These are phyloP conservation scores for Babesia sp. DNA, from an alignment of 169 alveolate species.

Conservation along the genomic window DNA sequence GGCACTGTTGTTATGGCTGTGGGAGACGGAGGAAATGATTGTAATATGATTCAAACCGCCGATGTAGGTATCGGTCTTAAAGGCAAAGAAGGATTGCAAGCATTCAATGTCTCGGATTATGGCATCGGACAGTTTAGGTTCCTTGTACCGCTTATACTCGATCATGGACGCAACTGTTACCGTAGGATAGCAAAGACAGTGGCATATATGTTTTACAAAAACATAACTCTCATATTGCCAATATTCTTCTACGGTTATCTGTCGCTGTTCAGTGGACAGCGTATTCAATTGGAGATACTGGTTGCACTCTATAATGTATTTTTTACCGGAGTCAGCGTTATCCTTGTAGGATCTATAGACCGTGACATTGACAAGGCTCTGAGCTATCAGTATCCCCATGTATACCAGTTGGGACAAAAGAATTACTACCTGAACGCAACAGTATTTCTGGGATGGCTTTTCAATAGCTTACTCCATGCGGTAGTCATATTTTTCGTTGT, in stretches of 20 bases:
- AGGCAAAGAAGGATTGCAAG: conserved; percentile 97
- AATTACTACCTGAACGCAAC: conserved; percentile 72
- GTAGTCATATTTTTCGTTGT: conserved; percentile 65
- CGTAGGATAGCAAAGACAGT: conserved; percentile 91
- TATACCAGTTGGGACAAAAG: conserved; percentile 76
- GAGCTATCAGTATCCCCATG: conserved; percentile 71
- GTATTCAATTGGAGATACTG: conserved; percentile 91
- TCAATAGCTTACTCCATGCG: conserved; percentile 75
- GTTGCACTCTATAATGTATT: conserved; percentile 92
- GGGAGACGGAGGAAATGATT: conserved; percentile 99
- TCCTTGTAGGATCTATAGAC: conserved; percentile 81
- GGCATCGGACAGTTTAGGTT: conserved; percentile 87
- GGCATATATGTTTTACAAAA: conserved; percentile 95
- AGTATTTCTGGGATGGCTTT: conserved; percentile 74
- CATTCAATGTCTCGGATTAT: conserved; percentile 89
- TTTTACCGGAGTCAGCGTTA: conserved; percentile 92
- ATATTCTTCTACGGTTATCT: conserved; percentile 89
- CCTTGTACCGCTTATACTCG: conserved; percentile 82
- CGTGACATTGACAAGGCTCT: conserved; percentile 73
- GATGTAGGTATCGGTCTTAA: conserved; percentile 97
- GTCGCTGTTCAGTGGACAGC: conserved; percentile 92
- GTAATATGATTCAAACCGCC: conserved; percentile 98
- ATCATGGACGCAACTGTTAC: conserved; percentile 90
- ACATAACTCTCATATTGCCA: conserved; percentile 91
- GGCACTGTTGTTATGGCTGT: conserved; percentile 74